Evolutionary conservation across 352 stramenopile species (phyloP).

Genomic region (Pythium aquatile): DNA sequence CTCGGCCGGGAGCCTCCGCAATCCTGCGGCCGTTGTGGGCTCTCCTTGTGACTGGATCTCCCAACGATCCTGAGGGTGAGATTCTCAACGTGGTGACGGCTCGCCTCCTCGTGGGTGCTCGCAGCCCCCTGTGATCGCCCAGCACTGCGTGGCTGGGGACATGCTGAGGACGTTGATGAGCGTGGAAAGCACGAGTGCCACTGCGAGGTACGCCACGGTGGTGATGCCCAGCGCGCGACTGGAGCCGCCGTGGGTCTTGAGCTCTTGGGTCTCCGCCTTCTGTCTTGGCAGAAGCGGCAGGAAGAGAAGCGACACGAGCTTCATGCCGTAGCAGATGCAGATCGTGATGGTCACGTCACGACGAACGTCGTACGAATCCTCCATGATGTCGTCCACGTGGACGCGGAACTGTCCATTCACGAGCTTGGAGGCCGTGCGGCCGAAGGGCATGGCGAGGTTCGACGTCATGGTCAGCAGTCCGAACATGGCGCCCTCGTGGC

Average conservation of each 20-base stretch:
- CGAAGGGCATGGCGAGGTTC: conserved; percentile 22
- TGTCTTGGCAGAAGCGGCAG: conserved; percentile 27
- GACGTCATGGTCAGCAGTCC: conserved; percentile 34
- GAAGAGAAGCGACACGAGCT: conserved; percentile 14
- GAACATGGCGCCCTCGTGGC: conserved; percentile 23
- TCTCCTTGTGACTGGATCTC: not conserved
- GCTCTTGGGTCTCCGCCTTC: conserved; percentile 24
- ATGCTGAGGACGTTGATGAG: conserved; percentile 43
- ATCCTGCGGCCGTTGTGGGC: not conserved
- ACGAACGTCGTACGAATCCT: conserved; percentile 26
- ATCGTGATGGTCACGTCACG: conserved; percentile 26
- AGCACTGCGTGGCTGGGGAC: conserved; percentile 57
- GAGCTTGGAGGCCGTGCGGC: conserved; percentile 22
- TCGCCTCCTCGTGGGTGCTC: not conserved
- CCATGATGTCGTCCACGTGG: conserved; percentile 25
- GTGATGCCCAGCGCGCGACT: conserved; percentile 6
- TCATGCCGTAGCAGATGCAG: conserved; percentile 26
- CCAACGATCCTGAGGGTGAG: no score
- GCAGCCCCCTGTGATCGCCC: conserved; percentile 60
- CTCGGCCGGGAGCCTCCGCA: not conserved
- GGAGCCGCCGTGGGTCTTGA: conserved; percentile 13
- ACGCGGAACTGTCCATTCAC: conserved; percentile 24
- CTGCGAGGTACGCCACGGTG: conserved; percentile 13
- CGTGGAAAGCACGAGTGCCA: conserved; percentile 18
- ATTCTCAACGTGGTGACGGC: no score